Evolutionary conservation across 1,284 basidiomycete species (phyloP), one percentile per base, ranked within the genome.

Genomic region (Ceratobasidium sp.): DNA sequence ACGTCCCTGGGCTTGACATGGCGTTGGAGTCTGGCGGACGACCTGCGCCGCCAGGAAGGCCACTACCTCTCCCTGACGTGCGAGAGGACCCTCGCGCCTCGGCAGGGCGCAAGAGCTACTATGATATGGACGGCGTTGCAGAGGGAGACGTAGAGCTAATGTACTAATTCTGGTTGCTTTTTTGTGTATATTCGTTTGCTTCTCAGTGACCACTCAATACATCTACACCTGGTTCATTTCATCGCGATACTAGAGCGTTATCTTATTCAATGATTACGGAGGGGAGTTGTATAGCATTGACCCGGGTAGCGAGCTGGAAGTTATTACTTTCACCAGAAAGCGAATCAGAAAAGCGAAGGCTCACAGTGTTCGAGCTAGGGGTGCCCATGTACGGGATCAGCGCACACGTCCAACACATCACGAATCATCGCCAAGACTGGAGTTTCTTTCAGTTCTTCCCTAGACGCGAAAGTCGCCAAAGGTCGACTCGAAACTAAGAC

Each of bases 21-120:
- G 49, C 73, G 11, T 80, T 92, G 77, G 92, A 92, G 79, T 86
- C 88, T 51, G 88, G 88, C 2, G 67, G 67, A 43, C 51, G 67
- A 15, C 67, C 67, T 29, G 64, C 40, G 5, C 61, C 73, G 5
- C 62, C 67, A 19, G 78, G 56, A 22, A 37, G 78, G 22, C 76
- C 76, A 17, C 91, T 91, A 1, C 92, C 92, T 0, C 93, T 93
- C 17, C 91, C 92, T 71, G 91, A 95, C 84, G 93, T 91, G 44
- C 94, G 93, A 83, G 93, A 95, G 83, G 93, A 95, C 83, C 93
- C 93, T n/a, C 85, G 93, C 73, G 93, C 93, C n/a, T 90, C 91
- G 52, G 91, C 91, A 49, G 93, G 93, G 34, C 90, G 89, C 85
- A 89, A 92, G 83, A 94, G 92, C 84, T 95, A 95, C 81, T 91